Conservation (phyloP, 2,329 filamentous ascomycete genomes). For the Calonectria pseudoreteaudii region DNA sequence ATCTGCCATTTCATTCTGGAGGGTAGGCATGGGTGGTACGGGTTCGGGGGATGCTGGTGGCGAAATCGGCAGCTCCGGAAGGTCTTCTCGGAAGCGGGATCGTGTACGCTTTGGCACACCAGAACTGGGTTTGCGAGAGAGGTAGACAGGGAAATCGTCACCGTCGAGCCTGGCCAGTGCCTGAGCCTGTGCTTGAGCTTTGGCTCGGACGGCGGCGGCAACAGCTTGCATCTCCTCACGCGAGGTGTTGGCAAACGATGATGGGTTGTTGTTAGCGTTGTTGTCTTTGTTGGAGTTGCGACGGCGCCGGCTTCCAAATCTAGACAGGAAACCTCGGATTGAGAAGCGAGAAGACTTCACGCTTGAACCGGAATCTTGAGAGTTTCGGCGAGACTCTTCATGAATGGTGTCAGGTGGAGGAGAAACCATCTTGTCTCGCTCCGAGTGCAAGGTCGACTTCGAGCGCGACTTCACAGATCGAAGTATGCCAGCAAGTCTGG, state of each 20-base stretch:
- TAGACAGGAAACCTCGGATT: slow-evolving; percentile 83
- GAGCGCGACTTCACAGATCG: slow-evolving; percentile 62
- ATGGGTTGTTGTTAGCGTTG: slow-evolving; percentile 61
- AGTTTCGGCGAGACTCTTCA: slow-evolving; percentile 65
- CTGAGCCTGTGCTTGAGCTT: slow-evolving; percentile 47
- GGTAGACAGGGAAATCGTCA: slow-evolving; percentile 44
- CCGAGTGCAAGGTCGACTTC: slow-evolving; percentile 59
- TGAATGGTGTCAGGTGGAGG: slow-evolving; percentile 54
- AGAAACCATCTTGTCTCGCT: slow-evolving; percentile 52
- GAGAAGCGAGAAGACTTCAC: slow-evolving; percentile 59
- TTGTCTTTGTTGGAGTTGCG: slow-evolving; percentile 46
- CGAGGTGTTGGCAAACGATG: slow-evolving; percentile 93
- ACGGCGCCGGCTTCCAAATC: slow-evolving; percentile 70
- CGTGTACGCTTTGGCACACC: slow-evolving; percentile 80
- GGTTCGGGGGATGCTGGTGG: slow-evolving; percentile 85
- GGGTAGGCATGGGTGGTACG: slow-evolving; percentile 54
- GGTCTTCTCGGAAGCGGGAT: slow-evolving; percentile 92
- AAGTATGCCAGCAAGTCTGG: slow-evolving; percentile 53
- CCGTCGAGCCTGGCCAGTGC: slow-evolving; percentile 51
- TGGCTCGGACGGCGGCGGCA: slow-evolving; percentile 42
- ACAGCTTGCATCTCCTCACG: slow-evolving; percentile 80
- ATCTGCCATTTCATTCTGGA: slow-evolving; percentile 42
- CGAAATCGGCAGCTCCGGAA: slow-evolving; percentile 88
- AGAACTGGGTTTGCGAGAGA: slow-evolving; percentile 51
- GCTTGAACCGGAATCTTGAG: slow-evolving; percentile 68